Evolutionary conservation across 805 yeast genomes (phyloP), one percentile per base, ranked within the genome.

Genomic region (Candida ulmi): DNA sequence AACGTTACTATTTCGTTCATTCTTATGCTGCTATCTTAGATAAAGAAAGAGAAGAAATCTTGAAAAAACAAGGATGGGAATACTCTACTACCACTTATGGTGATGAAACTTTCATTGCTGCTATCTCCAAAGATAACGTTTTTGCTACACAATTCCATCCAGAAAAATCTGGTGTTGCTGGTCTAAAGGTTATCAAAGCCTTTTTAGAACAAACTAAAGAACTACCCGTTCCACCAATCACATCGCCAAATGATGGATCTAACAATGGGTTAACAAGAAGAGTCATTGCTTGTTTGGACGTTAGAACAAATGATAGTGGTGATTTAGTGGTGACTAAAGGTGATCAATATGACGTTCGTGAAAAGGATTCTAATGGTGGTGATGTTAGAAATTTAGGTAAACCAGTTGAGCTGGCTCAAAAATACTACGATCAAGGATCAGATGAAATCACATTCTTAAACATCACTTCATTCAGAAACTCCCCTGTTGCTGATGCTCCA

Each of bases 101-200:
- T 8, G 60, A 77, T 21, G 90, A 93, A 62, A 70, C 63, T 37
- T 93, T 90, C 52, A 67, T 93, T 44, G 95, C 97, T 13, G 93
- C 98, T 1, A 60, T 90, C 36, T 59, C 80, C 24, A 82, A 73
- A 54, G 87, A 72, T 43, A 90, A 88, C 46, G 68, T 91, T 11
- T 86, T 93, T 63, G 96, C 97, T 32, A 93, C 98, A 1, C 99
- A 93, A 61, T 93, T 93, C 62, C 99, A 93, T 63, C 99, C 99
- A n/a, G 99, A 93, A 58, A 93, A 93, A 61, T 87, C 96, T 4
- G 99, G 99, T 11, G 57, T 68, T 17, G 95, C 96, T 5, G 99
- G 99, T 36, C 67, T 93, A 33, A 73, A 75, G 45, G 78, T 91
- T 9, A 73, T 93, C 42, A 72, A 73, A 42, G 75, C 85, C 21